Conservation (phyloP, 345 rosid genomes). For the Chamaenerion angustifolium region DNA sequence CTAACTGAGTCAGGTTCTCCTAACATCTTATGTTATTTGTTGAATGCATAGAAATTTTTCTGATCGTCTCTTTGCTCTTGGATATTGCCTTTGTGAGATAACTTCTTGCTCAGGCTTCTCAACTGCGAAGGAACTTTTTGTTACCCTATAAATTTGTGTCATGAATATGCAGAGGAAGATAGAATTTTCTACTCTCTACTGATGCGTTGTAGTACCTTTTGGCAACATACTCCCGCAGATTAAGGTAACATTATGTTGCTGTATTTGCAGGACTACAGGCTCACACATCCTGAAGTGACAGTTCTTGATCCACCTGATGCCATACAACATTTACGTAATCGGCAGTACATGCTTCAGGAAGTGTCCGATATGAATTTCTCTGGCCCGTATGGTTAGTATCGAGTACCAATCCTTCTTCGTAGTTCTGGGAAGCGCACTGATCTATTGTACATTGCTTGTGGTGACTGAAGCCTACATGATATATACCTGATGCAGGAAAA, state of each 20-base stretch:
- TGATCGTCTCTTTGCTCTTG: constrained; percentile 3
- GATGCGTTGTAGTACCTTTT: too few species aligned
- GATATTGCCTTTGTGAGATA: constrained; percentile 1
- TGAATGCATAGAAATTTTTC: constrained; percentile 9
- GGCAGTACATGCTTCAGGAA: constrained; percentile 72
- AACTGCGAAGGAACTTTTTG: too few species aligned
- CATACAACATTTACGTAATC: constrained; percentile 57
- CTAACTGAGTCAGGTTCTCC: constrained; percentile 45
- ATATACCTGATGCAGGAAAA: constrained; percentile 40
- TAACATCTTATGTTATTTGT: constrained; percentile 12
- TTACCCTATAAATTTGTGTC: too few species aligned
- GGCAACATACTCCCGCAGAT: not conserved
- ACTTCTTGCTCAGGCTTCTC: too few species aligned
- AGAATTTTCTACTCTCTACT: too few species aligned
- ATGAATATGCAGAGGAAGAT: too few species aligned
- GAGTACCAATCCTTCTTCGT: not conserved
- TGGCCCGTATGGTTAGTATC: constrained; percentile 26
- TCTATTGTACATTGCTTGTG: too few species aligned
- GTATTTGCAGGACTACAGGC: constrained; percentile 43
- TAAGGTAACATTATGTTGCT: not conserved
- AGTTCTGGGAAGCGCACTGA: too few species aligned
- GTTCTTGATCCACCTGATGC: constrained; percentile 85
- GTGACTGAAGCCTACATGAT: too few species aligned
- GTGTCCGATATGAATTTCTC: constrained; percentile 69
- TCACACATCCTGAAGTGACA: constrained; percentile 62